Base-by-base conservation (phyloP, 768 basidiomycete species). In the Tephrocybe sp. region DNA sequence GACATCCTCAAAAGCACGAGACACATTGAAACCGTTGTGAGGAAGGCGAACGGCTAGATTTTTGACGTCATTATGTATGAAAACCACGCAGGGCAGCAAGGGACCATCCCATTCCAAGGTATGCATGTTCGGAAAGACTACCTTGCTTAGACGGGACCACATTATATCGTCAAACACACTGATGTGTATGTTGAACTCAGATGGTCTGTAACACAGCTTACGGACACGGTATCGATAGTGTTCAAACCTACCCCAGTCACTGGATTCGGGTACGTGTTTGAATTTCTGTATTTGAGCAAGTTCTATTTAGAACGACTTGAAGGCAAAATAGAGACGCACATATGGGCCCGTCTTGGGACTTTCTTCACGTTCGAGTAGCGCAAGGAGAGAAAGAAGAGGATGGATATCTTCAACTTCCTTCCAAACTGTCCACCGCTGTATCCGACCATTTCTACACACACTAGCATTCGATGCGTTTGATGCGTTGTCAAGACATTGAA, bases 351-450 rank as follows among this genome's bases (percentile, higher is more conserved):
- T n/a, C n/a, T n/a, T n/a, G n/a, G n/a, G n/a, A n/a, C n/a, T n/a
- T n/a, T n/a, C 11, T 60, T 53, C 49, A 82, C n/a, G n/a, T n/a
- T n/a, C n/a, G 65, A 0, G 82, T n/a, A n/a, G 80, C 10, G 73
- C 74, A 8, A 86, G 71, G 3, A 83, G 51, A 11, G 63, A 56
- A 54, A 85, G 77, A 6, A 86, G 67, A 9, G 65, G 67, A 30
- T 65, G 47, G 1, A 81, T 61, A 52, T 78, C 71, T 45, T 71
- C 64, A 6, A 84, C 74, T 2, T 82, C 73, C 46, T 66, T 71
- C 85, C 85, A 87, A 0, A 85, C 60, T 58, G 58, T 84, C 78
- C 49, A 85, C 62, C 1, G 82, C 79, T 20, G 79, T 64, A 9
- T 79, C 73, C 1, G 77, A 80, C 85, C 85, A 87, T 41, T 53